phyloP scores from a whole-genome alignment of 1,284 basidiomycete genomes.

The Leccinum pachyderme region DNA sequence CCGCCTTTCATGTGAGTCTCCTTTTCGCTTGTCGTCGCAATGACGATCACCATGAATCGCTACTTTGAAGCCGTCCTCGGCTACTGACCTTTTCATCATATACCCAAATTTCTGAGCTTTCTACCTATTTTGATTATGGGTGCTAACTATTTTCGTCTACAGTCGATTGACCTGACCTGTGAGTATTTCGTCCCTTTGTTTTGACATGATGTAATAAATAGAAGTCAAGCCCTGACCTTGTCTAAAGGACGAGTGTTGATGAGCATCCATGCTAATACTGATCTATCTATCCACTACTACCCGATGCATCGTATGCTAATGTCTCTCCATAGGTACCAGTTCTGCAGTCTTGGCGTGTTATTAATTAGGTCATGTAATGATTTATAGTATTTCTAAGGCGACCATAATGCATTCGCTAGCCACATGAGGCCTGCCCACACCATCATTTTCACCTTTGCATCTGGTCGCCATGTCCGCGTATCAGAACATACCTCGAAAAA shows the following conservation, averaged over 20 bases:
- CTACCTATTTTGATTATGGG: background rate
- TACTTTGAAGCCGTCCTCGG: slow-evolving; percentile 68
- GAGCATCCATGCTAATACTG: slow-evolving; percentile 87
- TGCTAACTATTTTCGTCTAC: slow-evolving; percentile 9
- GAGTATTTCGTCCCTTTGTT: slow-evolving; percentile 34
- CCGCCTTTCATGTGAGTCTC: slow-evolving; percentile 24
- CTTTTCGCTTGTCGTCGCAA: slow-evolving; percentile 19
- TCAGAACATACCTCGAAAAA: slow-evolving; percentile 34
- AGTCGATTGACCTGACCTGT: slow-evolving; percentile 25
- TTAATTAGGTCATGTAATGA: background rate
- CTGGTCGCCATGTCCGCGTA: slow-evolving; percentile 24
- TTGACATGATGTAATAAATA: slow-evolving; percentile 65
- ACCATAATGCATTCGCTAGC: slow-evolving; percentile 57
- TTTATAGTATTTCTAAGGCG: slow-evolving; percentile 21
- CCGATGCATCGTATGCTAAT: slow-evolving; percentile 11
- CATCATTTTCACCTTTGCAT: slow-evolving; percentile 36
- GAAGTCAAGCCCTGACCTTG: slow-evolving; percentile 85
- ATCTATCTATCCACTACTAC: background rate
- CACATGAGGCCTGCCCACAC: slow-evolving; percentile 47
- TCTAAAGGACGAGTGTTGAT: slow-evolving; percentile 70
- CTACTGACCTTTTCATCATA: slow-evolving; percentile 64
- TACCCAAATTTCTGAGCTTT: slow-evolving; percentile 86
- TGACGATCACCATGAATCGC: slow-evolving; percentile 80
- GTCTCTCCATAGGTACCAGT: slow-evolving; percentile 11
- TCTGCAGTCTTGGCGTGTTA: no score